phyloP scores from a whole-genome alignment of 1,139 yeast genomes.

The Hanseniaspora gamundiae region DNA sequence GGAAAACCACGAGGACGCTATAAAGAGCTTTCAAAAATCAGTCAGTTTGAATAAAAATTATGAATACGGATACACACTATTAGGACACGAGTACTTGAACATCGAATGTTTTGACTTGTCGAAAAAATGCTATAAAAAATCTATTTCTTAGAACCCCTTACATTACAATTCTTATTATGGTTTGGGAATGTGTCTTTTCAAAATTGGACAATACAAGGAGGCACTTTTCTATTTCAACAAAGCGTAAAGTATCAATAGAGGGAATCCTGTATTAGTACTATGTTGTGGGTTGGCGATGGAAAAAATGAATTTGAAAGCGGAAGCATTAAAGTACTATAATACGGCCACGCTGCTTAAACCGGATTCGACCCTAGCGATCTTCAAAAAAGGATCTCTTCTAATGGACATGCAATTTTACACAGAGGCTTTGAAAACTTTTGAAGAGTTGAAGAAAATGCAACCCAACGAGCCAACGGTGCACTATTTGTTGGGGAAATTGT shows the following conservation, averaged over 20 bases:
- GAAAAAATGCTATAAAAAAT: conserved; percentile 66
- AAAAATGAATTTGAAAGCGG: conserved; percentile 51
- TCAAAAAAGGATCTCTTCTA: conserved; percentile 76
- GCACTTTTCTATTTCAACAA: conserved; percentile 83
- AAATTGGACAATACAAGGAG: conserved; percentile 69
- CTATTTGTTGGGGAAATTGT: conserved; percentile 75
- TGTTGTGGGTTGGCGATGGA: conserved; percentile 94
- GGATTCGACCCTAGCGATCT: conserved; percentile 71
- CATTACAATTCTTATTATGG: conserved; percentile 96
- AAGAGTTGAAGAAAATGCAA: conserved; percentile 43
- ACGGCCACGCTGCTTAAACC: conserved; percentile 82
- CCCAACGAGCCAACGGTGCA: conserved; percentile 96
- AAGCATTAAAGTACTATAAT: conserved; percentile 75
- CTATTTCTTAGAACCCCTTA: conserved; percentile 63
- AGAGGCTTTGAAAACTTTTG: conserved; percentile 65
- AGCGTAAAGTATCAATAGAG: conserved; percentile 83
- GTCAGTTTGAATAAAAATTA: conserved; percentile 27
- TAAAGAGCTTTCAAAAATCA: conserved; percentile 54
- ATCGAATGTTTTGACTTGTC: conserved; percentile 91
- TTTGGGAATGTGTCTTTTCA: conserved; percentile 86
- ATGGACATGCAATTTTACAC: conserved; percentile 60
- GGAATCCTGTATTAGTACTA: conserved; percentile 78
- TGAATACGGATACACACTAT: conserved; percentile 83
- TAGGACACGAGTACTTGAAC: conserved; percentile 85
- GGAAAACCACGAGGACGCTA: conserved; percentile 83